These are phyloP conservation scores for Zoysia japonica DNA, from an alignment of 176 grass and related monocot genomes.

Conservation along the genomic window DNA sequence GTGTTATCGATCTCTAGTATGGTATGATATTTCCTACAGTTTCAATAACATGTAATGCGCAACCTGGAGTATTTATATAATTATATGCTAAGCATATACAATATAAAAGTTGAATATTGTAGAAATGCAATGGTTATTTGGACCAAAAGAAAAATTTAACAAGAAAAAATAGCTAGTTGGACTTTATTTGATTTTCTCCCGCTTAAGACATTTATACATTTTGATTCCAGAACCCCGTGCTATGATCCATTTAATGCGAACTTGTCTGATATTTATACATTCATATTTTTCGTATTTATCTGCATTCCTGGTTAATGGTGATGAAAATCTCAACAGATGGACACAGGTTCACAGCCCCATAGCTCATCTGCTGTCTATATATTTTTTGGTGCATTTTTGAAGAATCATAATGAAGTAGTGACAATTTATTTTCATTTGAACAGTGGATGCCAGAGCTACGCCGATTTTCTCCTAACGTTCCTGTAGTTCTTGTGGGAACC, in stretches of 20 bases:
- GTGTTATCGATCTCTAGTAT: background rate
- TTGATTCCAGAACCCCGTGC: background rate
- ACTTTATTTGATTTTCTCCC: background rate
- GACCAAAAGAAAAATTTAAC: background rate
- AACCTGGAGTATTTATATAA: background rate
- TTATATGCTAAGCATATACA: background rate
- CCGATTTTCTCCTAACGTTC: constrained; percentile 63
- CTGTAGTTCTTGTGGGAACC: constrained; percentile 82
- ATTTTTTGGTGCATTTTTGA: background rate
- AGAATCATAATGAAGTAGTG: background rate
- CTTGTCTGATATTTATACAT: no score
- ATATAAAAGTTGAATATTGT: background rate
- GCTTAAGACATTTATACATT: background rate
- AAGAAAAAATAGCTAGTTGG: background rate
- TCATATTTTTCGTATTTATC: background rate
- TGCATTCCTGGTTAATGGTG: background rate
- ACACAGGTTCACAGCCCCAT: background rate
- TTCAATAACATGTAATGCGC: background rate
- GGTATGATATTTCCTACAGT: background rate
- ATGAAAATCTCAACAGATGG: background rate
- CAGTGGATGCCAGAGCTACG: constrained; percentile 92
- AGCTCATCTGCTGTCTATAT: background rate
- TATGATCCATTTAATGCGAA: background rate
- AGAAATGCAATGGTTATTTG: background rate
- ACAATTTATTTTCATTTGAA: background rate